These are phyloP conservation scores for Chionographis japonica DNA, from an alignment of 106 monocot genomes.

Conservation along the genomic window DNA sequence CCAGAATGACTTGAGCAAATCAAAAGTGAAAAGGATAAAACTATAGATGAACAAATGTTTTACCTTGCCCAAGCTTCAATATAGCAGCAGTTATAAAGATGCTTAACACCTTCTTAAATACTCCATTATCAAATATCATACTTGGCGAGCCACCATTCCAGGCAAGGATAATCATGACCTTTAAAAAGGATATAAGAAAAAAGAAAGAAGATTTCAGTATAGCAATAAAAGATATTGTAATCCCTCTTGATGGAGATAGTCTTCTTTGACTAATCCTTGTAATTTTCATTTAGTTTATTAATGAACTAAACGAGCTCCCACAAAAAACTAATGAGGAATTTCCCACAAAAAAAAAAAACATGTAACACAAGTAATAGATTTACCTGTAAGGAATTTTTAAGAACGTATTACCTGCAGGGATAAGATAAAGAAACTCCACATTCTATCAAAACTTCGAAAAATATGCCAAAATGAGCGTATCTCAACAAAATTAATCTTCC, in stretches of 20 bases:
- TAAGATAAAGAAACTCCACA: constrained; percentile 94
- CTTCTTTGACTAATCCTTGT: too few relatives aligned
- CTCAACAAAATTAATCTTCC: constrained; percentile 96
- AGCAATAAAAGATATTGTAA: background rate
- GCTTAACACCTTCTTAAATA: constrained; percentile 60
- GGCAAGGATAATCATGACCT: constrained; percentile 80
- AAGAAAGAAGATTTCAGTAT: background rate
- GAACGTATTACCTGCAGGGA: constrained; percentile 57
- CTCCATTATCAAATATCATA: constrained; percentile 41
- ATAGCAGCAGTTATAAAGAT: constrained; percentile 77
- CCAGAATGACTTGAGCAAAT: too few relatives aligned
- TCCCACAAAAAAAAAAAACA: too few relatives aligned
- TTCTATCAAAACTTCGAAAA: constrained; percentile 92
- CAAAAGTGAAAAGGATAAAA: background rate
- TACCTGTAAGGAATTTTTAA: background rate
- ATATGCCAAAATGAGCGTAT: constrained; percentile 98
- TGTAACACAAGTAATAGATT: too few relatives aligned
- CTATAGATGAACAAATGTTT: background rate
- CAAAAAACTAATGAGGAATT: too few relatives aligned
- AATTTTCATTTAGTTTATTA: too few relatives aligned
- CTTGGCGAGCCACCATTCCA: constrained; percentile 74
- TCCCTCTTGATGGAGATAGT: too few relatives aligned
- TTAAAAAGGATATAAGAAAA: background rate
- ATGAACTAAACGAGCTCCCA: too few relatives aligned
- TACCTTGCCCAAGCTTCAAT: constrained; percentile 70